Conservation (phyloP, 1,284 basidiomycete species). For the Austroboletus niveus region DNA sequence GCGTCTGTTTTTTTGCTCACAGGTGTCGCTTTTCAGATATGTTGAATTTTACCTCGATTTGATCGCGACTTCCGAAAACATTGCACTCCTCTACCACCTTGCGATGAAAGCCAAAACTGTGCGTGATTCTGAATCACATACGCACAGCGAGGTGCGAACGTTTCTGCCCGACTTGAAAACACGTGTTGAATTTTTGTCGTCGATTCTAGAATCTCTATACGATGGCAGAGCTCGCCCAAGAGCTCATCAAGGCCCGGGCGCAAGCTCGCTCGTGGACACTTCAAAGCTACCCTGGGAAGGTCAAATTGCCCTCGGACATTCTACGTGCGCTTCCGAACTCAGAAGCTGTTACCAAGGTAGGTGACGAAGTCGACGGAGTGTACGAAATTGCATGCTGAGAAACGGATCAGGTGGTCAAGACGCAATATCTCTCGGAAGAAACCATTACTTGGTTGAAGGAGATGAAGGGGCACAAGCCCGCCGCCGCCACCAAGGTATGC, state of each 20-base stretch:
- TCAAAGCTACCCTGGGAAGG: slow-evolving; percentile 76
- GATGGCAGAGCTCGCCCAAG: slow-evolving; percentile 87
- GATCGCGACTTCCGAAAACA: slow-evolving; percentile 73
- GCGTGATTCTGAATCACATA: slow-evolving; percentile 67
- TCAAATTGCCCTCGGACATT: slow-evolving; percentile 82
- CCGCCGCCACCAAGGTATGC: slow-evolving; percentile 20
- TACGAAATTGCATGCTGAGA: slow-evolving; percentile 5
- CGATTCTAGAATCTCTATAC: slow-evolving; percentile 89
- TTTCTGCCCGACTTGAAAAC: background rate
- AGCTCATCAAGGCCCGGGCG: slow-evolving; percentile 75
- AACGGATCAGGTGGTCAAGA: slow-evolving; percentile 54
- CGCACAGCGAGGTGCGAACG: slow-evolving; percentile 61
- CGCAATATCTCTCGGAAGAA: slow-evolving; percentile 62
- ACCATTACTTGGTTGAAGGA: slow-evolving; percentile 55
- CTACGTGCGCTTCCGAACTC: slow-evolving; percentile 63
- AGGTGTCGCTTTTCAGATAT: slow-evolving; percentile 53
- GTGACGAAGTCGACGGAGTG: slow-evolving; percentile 1
- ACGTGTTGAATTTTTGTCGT: background rate
- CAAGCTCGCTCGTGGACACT: slow-evolving; percentile 73
- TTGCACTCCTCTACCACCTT: slow-evolving; percentile 82
- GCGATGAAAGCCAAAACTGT: slow-evolving; percentile 86
- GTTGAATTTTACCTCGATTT: slow-evolving; percentile 86
- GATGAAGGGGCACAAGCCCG: slow-evolving; percentile 21
- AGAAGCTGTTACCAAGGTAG: slow-evolving; percentile 62
- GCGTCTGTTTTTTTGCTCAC: background rate